Conservation (phyloP, 192 early-diverging fungal genomes). For the Cetraspora pellucida region DNA sequence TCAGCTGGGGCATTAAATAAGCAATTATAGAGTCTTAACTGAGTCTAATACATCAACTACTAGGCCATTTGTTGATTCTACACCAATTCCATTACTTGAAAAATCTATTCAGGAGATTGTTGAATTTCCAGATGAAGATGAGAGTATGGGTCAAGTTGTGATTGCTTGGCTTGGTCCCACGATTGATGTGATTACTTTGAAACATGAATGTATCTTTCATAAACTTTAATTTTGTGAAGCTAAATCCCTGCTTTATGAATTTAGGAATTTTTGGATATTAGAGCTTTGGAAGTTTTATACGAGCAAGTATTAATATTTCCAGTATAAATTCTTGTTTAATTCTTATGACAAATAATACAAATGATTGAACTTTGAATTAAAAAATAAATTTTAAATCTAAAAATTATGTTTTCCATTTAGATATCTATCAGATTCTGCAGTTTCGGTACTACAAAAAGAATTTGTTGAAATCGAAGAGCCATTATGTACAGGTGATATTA, state of each 20-base stretch:
- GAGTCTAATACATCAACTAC: not conserved
- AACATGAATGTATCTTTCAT: not conserved
- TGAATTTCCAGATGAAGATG: slow-evolving; percentile 63
- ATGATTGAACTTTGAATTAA: not conserved
- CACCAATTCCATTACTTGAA: slow-evolving; percentile 45
- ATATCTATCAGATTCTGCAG: slow-evolving; percentile 62
- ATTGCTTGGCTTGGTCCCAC: slow-evolving; percentile 59
- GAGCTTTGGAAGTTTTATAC: slow-evolving; percentile 38
- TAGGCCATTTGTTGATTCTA: slow-evolving; percentile 61
- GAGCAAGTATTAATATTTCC: slow-evolving; percentile 23
- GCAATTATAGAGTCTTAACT: no score
- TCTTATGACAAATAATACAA: not conserved
- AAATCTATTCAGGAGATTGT: slow-evolving; percentile 51
- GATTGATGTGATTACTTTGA: slow-evolving; percentile 44
- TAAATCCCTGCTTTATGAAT: not conserved
- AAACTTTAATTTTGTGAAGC: not conserved
- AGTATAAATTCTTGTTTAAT: not conserved
- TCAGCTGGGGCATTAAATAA: no score
- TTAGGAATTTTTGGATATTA: slow-evolving; percentile 37
- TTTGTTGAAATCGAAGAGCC: slow-evolving; percentile 67
- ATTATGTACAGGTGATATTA: slow-evolving; percentile 54
- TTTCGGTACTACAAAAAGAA: slow-evolving; percentile 57
- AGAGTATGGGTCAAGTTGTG: slow-evolving; percentile 57
- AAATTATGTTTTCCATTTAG: slow-evolving; percentile 39
- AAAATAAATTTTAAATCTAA: slow-evolving; percentile 5